These are phyloP conservation scores for Dioscorea dumetorum DNA, from an alignment of 106 monocot species.

Conservation along the genomic window DNA sequence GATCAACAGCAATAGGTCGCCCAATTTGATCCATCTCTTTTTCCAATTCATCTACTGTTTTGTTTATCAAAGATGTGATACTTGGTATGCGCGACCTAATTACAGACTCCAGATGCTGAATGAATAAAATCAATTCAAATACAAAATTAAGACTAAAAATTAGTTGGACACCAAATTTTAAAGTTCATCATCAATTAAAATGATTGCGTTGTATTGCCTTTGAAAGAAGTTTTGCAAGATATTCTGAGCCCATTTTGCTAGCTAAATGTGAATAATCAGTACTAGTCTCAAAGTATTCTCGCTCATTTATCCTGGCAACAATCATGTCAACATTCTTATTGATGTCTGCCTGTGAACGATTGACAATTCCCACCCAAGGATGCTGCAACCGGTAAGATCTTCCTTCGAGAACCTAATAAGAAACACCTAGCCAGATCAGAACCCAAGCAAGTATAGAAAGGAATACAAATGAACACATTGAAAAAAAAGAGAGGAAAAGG, in stretches of 20 bases:
- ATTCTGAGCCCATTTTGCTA: constrained; percentile 44
- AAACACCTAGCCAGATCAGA: not conserved
- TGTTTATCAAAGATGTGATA: constrained; percentile 65
- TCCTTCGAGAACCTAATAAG: constrained; percentile 41
- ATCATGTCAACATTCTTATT: constrained; percentile 42
- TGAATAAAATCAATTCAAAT: not conserved
- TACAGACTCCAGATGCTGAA: constrained; percentile 66
- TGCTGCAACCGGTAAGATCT: constrained; percentile 30
- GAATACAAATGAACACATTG: too few relatives aligned
- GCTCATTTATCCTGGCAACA: constrained; percentile 28
- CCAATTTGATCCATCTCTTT: constrained; percentile 63
- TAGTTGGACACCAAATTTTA: too few relatives aligned
- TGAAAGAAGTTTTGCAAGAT: constrained; percentile 51
- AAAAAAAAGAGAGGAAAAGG: not conserved
- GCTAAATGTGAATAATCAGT: constrained; percentile 42
- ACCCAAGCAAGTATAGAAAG: too few relatives aligned
- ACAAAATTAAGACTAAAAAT: too few relatives aligned
- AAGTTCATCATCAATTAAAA: too few relatives aligned
- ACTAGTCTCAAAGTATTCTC: constrained; percentile 37
- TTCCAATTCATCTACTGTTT: constrained; percentile 63
- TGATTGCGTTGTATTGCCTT: constrained; percentile 7
- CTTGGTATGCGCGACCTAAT: constrained; percentile 61
- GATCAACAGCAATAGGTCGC: constrained; percentile 53
- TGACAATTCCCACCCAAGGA: constrained; percentile 49
- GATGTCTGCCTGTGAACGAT: constrained; percentile 47